Conservation (phyloP, 305 asterid species). For the Solanum hybrid region DNA sequence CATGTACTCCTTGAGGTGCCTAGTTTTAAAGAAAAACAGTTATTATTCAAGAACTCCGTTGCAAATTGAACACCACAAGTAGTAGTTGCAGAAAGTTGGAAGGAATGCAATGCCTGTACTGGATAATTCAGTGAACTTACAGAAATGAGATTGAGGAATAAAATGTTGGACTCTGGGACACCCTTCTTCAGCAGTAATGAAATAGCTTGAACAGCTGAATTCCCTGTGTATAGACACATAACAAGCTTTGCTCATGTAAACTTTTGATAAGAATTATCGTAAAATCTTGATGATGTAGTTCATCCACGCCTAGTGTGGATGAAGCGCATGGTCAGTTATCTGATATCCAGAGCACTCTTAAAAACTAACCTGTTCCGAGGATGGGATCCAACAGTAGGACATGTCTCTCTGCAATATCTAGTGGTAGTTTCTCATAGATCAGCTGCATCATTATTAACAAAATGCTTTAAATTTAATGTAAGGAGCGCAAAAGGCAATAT, state of each 20-base stretch:
- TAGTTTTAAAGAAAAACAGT: constrained; percentile 9
- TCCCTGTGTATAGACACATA: constrained; percentile 34
- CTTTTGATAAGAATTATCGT: background rate
- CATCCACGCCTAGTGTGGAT: background rate
- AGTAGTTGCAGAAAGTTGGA: background rate
- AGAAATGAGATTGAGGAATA: constrained; percentile 88
- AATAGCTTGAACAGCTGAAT: constrained; percentile 90
- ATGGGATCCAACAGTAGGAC: constrained; percentile 82
- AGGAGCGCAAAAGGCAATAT: background rate
- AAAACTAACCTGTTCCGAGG: constrained; percentile 69
- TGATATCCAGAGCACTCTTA: background rate
- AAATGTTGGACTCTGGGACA: constrained; percentile 84
- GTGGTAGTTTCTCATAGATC: constrained; percentile 78
- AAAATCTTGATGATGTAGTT: background rate
- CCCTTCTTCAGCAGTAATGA: constrained; percentile 85
- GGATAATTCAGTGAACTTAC: constrained; percentile 32
- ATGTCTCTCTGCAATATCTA: constrained; percentile 77
- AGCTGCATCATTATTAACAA: constrained; percentile 38
- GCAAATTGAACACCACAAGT: background rate
- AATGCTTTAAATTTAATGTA: background rate
- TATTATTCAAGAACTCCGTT: background rate
- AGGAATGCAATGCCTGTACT: background rate
- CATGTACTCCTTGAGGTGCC: constrained; percentile 97
- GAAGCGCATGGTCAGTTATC: background rate
- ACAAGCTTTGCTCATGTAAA: background rate